Base-by-base conservation (phyloP, 768 basidiomycete genomes). In the Hericium alpestre region DNA sequence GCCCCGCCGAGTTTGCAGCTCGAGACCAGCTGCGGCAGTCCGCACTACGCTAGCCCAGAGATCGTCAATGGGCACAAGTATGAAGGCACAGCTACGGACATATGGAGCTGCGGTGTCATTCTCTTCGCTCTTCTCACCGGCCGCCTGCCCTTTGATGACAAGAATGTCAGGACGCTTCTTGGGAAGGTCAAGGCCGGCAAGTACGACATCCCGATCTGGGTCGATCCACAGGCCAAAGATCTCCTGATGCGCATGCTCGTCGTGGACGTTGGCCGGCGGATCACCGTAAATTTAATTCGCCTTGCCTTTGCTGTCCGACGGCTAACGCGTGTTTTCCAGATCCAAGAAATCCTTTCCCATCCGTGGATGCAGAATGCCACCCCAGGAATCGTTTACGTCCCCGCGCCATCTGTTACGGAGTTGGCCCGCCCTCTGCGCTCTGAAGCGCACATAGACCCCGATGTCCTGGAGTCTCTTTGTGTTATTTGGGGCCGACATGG, bases 21-120 rank as follows among this genome's bases (percentile, higher is more conserved):
- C 25, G 91, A 95, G 72, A 97, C 95, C 1, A 92, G 89, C 65
- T 97, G 95, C 66, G 95, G 95, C 7, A 91, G 88, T 60, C 95
- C 95, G 59, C 94, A 98, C 70, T 98, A 98, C 61, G 95, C 93
- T 4, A 90, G 87, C 65, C 95, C 95, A 1, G 94, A 98, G 73
- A 93, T 98, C 66, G 92, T 97, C 61, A 86, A 90, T 56, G 93
- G 93, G 9, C 77, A 84, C 71, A 84, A 83, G 65, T 98, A 96
- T 69, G 79, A 84, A 69, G 94, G 94, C 38, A 86, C 84, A 43
- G 86, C 90, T 5, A 90, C 92, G 2, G 94, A 96, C 70, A 90
- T 97, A 65, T 97, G 93, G 93, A 94, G 92, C 63, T 93, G 93
- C 59, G 94, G 94, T 22, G 90, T 97, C 48, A 93, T 95, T 63